Percentiles rank a stretch among this genome's conserved stretches.
Conservation (phyloP, 768 basidiomycete genomes). For the Suillus lakei region DNA sequence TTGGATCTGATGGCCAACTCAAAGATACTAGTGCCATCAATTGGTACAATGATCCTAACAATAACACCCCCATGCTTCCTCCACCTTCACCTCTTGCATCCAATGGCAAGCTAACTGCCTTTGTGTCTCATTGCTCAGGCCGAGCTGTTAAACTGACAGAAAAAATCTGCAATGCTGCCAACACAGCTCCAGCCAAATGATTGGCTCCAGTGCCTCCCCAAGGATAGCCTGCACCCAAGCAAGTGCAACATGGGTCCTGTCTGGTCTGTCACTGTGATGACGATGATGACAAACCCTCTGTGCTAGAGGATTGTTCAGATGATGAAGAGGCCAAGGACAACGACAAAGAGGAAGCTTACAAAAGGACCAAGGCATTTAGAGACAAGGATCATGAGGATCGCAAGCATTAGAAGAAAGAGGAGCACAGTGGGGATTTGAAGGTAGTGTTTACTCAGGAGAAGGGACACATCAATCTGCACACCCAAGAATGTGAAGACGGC, state of each 20-base stretch:
- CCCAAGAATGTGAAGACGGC: neutral
- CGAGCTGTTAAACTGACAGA: too few relatives aligned
- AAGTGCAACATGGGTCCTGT: too few relatives aligned
- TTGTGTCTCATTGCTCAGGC: too few relatives aligned
- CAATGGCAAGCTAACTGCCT: too few relatives aligned
- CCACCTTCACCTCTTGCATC: too few relatives aligned
- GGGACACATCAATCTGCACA: neutral
- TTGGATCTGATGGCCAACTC: too few relatives aligned
- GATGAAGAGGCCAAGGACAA: neutral
- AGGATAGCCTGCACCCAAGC: neutral
- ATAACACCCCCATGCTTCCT: too few relatives aligned
- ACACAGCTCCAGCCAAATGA: neutral
- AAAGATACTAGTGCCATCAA: too few relatives aligned
- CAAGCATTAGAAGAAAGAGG: neutral
- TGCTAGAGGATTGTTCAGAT: neutral
- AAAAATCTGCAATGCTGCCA: too few relatives aligned
- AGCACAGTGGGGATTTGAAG: neutral
- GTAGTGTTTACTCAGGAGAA: neutral
- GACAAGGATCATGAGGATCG: neutral
- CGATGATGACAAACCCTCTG: neutral
- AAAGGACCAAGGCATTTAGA: neutral
- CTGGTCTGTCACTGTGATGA: too few relatives aligned
- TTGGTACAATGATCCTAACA: too few relatives aligned
- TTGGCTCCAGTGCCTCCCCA: neutral
- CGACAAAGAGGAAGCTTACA: neutral